phyloP scores from a whole-genome alignment of 768 basidiomycete genomes.

The Lactarius pseudohatsudake region DNA sequence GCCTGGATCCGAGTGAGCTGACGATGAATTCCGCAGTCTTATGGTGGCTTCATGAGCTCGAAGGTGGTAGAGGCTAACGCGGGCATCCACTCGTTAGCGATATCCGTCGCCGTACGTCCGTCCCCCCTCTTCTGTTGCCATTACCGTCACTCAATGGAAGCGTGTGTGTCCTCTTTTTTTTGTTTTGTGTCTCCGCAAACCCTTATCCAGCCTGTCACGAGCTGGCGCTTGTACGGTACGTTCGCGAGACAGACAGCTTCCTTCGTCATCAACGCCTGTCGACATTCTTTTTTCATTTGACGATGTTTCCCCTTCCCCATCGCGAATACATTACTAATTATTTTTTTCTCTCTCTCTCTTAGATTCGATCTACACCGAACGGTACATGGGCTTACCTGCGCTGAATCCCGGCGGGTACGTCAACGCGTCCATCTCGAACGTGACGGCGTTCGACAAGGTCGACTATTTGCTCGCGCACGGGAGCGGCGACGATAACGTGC shows the following conservation, averaged over 20 bases:
- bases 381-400: conserved; percentile 88
- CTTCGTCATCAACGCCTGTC: neutral
- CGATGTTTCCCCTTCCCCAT: neutral
- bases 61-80: conserved; percentile 92
- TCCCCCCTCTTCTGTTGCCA: neutral
- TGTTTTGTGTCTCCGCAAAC: neutral
- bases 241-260: neutral
- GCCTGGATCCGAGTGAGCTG: neutral
- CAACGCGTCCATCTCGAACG: conserved; percentile 84
- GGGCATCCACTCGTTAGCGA: conserved; percentile 85
- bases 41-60: conserved; percentile 93
- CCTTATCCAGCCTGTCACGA: conserved; percentile 70
- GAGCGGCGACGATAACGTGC: conserved; percentile 96
- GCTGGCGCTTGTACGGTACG: conserved; percentile 80
- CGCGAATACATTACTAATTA: neutral
- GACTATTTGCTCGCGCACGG: conserved; percentile 90
- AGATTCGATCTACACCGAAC: conserved; percentile 97
- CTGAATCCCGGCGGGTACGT: conserved; percentile 85
- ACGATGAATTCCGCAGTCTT: conserved; percentile 55
- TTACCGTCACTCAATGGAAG: conserved; percentile 3
- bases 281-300: neutral
- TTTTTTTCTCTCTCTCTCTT: neutral
- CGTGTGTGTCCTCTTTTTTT: neutral
- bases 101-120: conserved; percentile 81
- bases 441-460: conserved; percentile 78